A percentile compares a stretch with the other conserved stretches of the same genome.
phyloP scores from a whole-genome alignment of 805 yeast species.

The Ogataea philodendri region DNA sequence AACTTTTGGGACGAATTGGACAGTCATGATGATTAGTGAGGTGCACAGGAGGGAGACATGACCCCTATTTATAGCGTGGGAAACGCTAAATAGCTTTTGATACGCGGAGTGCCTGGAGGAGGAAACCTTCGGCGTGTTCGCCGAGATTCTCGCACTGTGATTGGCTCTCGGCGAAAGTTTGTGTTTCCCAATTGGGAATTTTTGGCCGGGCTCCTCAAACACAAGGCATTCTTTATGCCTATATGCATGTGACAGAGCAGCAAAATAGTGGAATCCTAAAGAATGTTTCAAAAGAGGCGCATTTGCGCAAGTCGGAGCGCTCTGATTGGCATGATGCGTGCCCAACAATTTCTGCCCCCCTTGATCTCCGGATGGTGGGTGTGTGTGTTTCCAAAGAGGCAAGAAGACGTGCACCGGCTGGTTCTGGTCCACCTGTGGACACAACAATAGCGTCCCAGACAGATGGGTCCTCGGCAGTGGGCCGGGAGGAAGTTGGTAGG shows the following conservation, averaged over 20 bases:
- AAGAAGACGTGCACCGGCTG: constrained; percentile 1
- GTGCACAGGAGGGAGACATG: constrained; percentile 1
- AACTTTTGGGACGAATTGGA: constrained; percentile 41
- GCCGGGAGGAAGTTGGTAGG: too few species aligned
- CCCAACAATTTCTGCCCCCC: too few species aligned
- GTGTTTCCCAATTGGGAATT: constrained; percentile 10
- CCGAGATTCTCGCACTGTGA: constrained; percentile 12
- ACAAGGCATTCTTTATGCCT: too few species aligned
- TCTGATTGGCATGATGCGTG: too few species aligned
- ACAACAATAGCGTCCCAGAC: too few species aligned
- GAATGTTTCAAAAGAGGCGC: constrained; percentile 3
- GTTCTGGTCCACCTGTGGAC: too few species aligned
- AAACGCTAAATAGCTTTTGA: constrained; percentile 2
- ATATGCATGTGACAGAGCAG: constrained; percentile 8
- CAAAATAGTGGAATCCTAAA: neutral
- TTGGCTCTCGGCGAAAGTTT: constrained; percentile 15
- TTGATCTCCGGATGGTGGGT: too few species aligned
- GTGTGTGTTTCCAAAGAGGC: too few species aligned
- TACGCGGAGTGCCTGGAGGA: neutral
- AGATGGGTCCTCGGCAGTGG: too few species aligned
- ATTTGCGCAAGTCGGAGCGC: too few species aligned
- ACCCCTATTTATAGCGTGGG: constrained; percentile 11
- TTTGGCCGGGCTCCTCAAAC: too few species aligned
- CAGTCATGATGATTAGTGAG: constrained; percentile 26
- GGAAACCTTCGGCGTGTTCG: constrained; percentile 11